Base-by-base conservation (phyloP, 2,329 filamentous ascomycete species). In the Blastomyces gilchristii region DNA sequence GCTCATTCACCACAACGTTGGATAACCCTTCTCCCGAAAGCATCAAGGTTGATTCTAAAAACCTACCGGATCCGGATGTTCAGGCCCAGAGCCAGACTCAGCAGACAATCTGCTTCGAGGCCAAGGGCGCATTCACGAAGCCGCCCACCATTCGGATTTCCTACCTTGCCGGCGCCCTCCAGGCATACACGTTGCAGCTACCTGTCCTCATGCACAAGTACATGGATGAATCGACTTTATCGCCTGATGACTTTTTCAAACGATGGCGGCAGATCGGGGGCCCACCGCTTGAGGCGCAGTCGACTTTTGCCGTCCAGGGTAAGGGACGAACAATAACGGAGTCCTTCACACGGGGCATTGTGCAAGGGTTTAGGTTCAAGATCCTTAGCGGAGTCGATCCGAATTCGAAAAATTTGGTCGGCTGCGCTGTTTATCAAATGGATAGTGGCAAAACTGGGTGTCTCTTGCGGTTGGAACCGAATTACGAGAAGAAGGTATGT, bases 201-300 rank as follows among this genome's bases (percentile, higher is more conserved):
- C 94, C 94, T 0, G 84, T 99, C 3, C 81, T 90, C 0, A 84
- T 93, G 62, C 93, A 97, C 77, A 96, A 97, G 74, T 99, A 96
- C 72, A 97, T 97, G 91, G 92, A 97, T 66, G 85, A 90, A 0
- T 92, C 94, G 0, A 88, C 94, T 63, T 80, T 99, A 49, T 85
- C 85, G 7, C 86, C 88, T 0, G 94, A 99, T 61, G 94, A 99
- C 73, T 99, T 97, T 77, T 99, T 99, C 84, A 97, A 95, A 81
- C 83, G 95, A 60, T 99, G 94, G 94, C 95, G 96, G 81, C 94
- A 99, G 77, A 97, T 99, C 69, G 94, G 94, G 14, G 91, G 89
- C 5, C 85, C 85, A 1, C 87, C 92, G 0, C 85, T 95, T 39
- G 95, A 99, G 75, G 87, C 90, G 0, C 94, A 99, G 74, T 84